phyloP scores from a whole-genome alignment of 805 yeast genomes.

The Grigorovia yakushimaensis region DNA sequence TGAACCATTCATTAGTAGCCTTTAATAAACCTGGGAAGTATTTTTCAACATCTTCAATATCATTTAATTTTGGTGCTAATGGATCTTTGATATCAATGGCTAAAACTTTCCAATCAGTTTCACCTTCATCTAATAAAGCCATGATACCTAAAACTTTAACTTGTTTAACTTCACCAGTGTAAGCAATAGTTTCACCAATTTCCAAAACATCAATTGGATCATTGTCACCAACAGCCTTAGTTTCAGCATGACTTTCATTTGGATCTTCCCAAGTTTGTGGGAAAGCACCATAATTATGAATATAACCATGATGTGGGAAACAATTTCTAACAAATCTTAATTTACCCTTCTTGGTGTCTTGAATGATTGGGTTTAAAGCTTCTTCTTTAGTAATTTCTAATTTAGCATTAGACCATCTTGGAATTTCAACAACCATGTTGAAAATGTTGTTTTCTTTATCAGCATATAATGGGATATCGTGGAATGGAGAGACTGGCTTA shows the following conservation, averaged over 20 bases:
- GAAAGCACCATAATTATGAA: conserved; percentile 97
- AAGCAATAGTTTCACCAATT: conserved; percentile 57
- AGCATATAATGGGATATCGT: conserved; percentile 86
- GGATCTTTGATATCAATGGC: conserved; percentile 85
- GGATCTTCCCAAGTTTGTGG: conserved; percentile 91
- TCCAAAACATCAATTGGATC: conserved; percentile 84
- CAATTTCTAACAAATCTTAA: conserved; percentile 93
- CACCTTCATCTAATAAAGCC: conserved; percentile 91
- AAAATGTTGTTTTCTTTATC: conserved; percentile 83
- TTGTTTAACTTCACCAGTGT: conserved; percentile 68
- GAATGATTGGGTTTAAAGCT: conserved; percentile 84
- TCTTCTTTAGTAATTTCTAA: conserved; percentile 84
- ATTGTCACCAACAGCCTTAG: conserved; percentile 65
- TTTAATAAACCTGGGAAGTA: conserved; percentile 88
- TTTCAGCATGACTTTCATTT: conserved; percentile 53
- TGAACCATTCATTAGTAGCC: conserved; percentile 96
- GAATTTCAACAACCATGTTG: conserved; percentile 92
- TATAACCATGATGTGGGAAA: conserved; percentile 98
- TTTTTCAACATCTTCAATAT: conserved; percentile 82
- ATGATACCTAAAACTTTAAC: conserved; percentile 90
- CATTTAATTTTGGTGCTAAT: conserved; percentile 75
- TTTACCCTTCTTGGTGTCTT: conserved; percentile 96
- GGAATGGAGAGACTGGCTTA: conserved; percentile 91
- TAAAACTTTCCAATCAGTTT: conserved; percentile 85
- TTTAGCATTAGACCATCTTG: conserved; percentile 98